These are phyloP conservation scores for Trametes cubensis DNA, from an alignment of 768 basidiomycete species.

Conservation along the genomic window DNA sequence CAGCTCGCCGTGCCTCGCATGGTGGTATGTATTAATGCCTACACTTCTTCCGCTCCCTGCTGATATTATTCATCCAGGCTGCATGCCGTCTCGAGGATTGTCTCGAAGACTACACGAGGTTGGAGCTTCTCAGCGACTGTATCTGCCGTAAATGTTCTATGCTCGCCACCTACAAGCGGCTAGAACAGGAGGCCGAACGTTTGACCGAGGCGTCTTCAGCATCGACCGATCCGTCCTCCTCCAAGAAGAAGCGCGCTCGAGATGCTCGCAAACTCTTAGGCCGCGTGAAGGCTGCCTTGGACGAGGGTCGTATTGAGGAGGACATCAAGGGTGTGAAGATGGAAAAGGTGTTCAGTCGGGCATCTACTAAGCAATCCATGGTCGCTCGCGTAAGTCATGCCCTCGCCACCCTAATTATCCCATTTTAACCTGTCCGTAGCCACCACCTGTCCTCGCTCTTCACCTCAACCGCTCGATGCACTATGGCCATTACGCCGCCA, in stretches of 20 bases:
- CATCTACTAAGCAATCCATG: constrained; percentile 91
- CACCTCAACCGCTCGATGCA: constrained; percentile 93
- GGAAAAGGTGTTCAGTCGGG: constrained; percentile 72
- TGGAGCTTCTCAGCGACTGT: constrained; percentile 89
- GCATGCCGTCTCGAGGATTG: constrained; percentile 79
- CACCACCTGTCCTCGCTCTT: constrained; percentile 82
- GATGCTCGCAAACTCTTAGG: constrained; percentile 69
- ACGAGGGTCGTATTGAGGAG: constrained; percentile 80
- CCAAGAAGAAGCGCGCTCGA: constrained; percentile 75
- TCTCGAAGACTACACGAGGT: constrained; percentile 83
- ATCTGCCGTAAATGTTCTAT: constrained; percentile 92
- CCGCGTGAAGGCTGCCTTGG: constrained; percentile 62
- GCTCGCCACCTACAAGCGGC: constrained; percentile 67
- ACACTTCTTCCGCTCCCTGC: neutral
- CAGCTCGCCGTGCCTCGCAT: constrained; percentile 73
- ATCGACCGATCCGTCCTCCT: constrained; percentile 53
- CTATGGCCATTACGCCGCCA: constrained; percentile 72
- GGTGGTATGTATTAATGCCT: constrained; percentile 47
- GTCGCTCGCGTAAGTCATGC: constrained; percentile 70
- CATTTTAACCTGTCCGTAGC: constrained; percentile 44
- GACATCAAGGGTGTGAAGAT: constrained; percentile 80
- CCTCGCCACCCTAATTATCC: neutral
- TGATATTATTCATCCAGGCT: constrained; percentile 42
- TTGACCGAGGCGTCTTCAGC: constrained; percentile 41
- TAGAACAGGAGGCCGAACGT: constrained; percentile 62